A percentile compares a stretch with the other conserved stretches of the same genome.
Conservation (phyloP, 805 yeast genomes). For the Yamadazyma takamatsuzukensis region DNA sequence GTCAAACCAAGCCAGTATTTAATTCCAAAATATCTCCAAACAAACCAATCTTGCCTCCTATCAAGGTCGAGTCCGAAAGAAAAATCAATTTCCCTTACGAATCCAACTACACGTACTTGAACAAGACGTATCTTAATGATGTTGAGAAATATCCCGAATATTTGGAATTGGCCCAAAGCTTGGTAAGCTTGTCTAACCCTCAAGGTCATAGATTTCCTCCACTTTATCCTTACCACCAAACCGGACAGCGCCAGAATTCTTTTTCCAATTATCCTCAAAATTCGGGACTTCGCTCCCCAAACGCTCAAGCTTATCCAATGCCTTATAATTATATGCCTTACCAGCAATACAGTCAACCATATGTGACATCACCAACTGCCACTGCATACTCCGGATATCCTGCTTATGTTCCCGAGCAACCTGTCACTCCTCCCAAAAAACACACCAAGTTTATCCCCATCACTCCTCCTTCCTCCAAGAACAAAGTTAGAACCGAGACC, state of each 20-base stretch:
- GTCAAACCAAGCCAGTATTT: conserved; percentile 28
- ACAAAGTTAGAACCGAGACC: conserved; percentile 26
- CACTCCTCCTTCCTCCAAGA: conserved; percentile 36
- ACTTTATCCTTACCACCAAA: conserved; percentile 14
- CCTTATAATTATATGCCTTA: conserved; percentile 8
- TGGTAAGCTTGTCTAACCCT: conserved; percentile 29
- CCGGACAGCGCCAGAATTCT: not conserved
- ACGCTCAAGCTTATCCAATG: conserved; percentile 1
- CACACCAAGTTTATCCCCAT: conserved; percentile 36
- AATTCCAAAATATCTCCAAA: conserved; percentile 36
- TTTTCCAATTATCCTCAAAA: too few species aligned
- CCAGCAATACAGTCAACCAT: conserved; percentile 7
- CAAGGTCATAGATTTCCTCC: conserved; percentile 9
- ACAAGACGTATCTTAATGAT: conserved; percentile 46
- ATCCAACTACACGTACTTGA: conserved; percentile 49
- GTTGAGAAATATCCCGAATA: conserved; percentile 47
- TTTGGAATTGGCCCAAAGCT: conserved; percentile 43
- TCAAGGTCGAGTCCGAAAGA: conserved; percentile 21
- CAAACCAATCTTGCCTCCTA: conserved; percentile 17
- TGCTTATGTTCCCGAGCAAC: conserved; percentile 10
- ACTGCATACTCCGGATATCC: conserved; percentile 10
- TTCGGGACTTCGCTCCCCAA: too few species aligned
- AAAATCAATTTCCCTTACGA: conserved; percentile 52
- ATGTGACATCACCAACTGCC: conserved; percentile 11
- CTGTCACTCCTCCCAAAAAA: conserved; percentile 16